Conservation (phyloP, 176 grass and related monocot species). For the Bromus sterilis region DNA sequence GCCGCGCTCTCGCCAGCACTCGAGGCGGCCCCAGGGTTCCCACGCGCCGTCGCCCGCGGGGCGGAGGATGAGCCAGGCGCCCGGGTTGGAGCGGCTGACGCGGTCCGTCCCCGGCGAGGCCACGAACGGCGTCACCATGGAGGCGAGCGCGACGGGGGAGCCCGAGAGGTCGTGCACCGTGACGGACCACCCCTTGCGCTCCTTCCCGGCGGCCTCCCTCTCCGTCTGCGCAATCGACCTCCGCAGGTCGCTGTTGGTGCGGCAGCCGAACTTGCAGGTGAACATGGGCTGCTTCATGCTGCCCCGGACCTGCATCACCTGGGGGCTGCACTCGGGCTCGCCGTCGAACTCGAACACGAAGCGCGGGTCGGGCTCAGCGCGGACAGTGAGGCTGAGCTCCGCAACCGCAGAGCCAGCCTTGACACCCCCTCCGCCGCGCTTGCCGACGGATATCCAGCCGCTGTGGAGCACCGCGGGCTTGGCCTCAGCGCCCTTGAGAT, state of each 20-base stretch:
- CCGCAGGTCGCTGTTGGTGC: constrained; percentile 68
- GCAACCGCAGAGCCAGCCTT: neutral
- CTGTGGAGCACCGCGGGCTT: constrained; percentile 47
- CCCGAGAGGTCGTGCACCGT: constrained; percentile 97
- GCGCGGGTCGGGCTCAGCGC: constrained; percentile 66
- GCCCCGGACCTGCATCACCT: constrained; percentile 64
- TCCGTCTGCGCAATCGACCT: constrained; percentile 39
- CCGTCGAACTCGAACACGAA: constrained; percentile 94
- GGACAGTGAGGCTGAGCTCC: constrained; percentile 59
- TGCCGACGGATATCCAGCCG: constrained; percentile 72
- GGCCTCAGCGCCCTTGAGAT: constrained; percentile 55
- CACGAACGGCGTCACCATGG: constrained; percentile 97
- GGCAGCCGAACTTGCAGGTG: constrained; percentile 93
- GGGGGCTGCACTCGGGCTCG: constrained; percentile 86
- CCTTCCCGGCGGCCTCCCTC: constrained; percentile 44
- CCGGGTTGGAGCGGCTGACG: constrained; percentile 84
- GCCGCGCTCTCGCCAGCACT: constrained; percentile 89
- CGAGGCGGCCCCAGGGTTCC: constrained; percentile 89
- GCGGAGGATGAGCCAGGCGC: constrained; percentile 92
- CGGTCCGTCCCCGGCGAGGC: constrained; percentile 72
- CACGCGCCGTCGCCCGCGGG: constrained; percentile 71
- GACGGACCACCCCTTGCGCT: constrained; percentile 95
- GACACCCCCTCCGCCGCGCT: constrained; percentile 19
- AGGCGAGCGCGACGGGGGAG: constrained; percentile 82
- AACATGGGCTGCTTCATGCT: constrained; percentile 81